These are phyloP conservation scores for Meyerozyma sp. DNA, from an alignment of 1,139 yeast species.

Conservation along the genomic window DNA sequence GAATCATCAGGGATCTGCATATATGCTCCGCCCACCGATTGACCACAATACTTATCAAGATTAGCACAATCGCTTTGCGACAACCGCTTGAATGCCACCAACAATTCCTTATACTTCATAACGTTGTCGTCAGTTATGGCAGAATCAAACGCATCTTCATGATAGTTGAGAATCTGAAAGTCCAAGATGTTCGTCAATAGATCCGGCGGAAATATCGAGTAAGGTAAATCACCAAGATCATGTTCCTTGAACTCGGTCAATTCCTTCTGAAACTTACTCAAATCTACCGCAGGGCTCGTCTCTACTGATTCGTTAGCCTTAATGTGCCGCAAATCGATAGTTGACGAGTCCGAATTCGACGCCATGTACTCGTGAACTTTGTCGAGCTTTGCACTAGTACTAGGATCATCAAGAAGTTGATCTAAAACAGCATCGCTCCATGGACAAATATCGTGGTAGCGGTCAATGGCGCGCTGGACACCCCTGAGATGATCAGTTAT, in stretches of 20 bases:
- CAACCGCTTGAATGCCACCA: neutral
- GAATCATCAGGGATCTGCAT: slow-evolving; percentile 18
- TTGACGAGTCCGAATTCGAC: neutral
- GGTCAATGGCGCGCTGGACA: neutral
- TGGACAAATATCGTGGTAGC: neutral
- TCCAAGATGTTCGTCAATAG: neutral
- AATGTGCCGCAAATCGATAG: neutral
- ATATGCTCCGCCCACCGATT: slow-evolving; percentile 5
- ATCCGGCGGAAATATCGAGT: neutral
- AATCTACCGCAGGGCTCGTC: neutral
- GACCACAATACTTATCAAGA: slow-evolving; percentile 6
- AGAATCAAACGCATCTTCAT: neutral
- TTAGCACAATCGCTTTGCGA: neutral
- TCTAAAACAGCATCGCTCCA: neutral
- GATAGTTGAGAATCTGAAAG: neutral
- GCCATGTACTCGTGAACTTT: neutral
- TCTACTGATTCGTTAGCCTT: neutral
- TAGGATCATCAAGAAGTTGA: neutral
- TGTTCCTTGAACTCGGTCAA: neutral
- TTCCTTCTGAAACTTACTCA: neutral
- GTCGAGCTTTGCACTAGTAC: neutral
- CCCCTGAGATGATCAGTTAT: neutral
- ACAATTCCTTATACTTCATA: neutral
- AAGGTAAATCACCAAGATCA: neutral
- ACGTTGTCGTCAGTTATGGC: neutral